Evolutionary conservation across 495 filamentous ascomycete genomes (phyloP), one percentile per base, ranked within the genome.

Genomic region (Xylaria telfairii): DNA sequence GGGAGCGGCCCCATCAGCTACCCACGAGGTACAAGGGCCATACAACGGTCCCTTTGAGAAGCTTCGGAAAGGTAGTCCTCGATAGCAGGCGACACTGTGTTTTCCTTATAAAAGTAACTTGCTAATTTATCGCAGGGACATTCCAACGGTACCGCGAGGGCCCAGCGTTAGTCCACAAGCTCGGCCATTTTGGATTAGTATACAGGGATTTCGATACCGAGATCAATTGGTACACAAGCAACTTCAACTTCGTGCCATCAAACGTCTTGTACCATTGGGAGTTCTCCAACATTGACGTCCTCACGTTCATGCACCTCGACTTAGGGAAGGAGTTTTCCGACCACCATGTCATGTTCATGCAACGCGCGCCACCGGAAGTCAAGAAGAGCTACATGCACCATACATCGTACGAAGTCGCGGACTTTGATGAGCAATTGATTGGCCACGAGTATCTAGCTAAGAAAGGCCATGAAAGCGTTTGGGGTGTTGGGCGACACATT

Each of bases 401-500:
- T 67, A 84, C 81, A 32, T 84, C 81, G 3, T 91, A 88, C 63
- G 89, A 91, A 68, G 87, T 90, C 0, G 83, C 87, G 62, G 88
- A 91, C 72, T 88, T 87, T 66, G 89, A 91, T 71, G 86, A 85
- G 0, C 88, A 90, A 78, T 75, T 85, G 30, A 77, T 90, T 4
- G 89, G 89, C 0, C 89, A 91, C 74, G 78, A 88, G 49, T 89
- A 84, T 82, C 81, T 91, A 12, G 78, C 75, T 0, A 71, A 79
- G 60, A 86, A 89, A 73, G 82, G 82, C 2, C 89, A 88, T 71
- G 78, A 84, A 65, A 80, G 78, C 39, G 83, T 86, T 13, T 91
- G 89, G 89, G 89, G 89, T 1, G 83, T 88, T 76, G 77, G 89
- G 77, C 70, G 90, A 79, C 85, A 90, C 84, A 78, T 87, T 63